A percentile compares a stretch with the other conserved stretches of the same genome.
Conservation (phyloP, 805 yeast genomes). For the Kluyveromyces dobzhanskii region DNA sequence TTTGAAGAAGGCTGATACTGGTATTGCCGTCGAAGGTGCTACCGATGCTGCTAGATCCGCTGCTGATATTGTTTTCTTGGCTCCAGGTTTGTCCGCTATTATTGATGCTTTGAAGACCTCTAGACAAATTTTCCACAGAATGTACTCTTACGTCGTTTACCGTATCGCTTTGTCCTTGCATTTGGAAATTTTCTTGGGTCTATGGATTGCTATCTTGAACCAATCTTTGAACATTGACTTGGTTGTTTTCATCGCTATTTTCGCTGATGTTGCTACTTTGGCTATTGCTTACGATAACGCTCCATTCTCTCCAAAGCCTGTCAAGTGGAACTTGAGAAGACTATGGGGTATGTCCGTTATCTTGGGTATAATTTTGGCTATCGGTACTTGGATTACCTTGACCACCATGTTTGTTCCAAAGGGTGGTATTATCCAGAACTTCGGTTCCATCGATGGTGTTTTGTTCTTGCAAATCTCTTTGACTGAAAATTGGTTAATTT, state of each 20-base stretch:
- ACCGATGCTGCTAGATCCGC: conserved; percentile 97
- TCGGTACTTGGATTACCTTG: conserved; percentile 91
- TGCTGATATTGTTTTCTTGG: conserved; percentile 91
- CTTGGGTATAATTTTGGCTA: conserved; percentile 77
- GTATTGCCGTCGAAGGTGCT: conserved; percentile 98
- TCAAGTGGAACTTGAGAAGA: conserved; percentile 95
- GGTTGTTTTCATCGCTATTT: conserved; percentile 93
- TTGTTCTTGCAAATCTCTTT: conserved; percentile 88
- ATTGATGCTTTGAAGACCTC: conserved; percentile 93
- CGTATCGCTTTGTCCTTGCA: conserved; percentile 94
- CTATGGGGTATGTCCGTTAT: conserved; percentile 94
- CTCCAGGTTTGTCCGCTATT: conserved; percentile 92
- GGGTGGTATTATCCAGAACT: conserved; percentile 95
- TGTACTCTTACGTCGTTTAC: conserved; percentile 97
- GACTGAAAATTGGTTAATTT: conserved; percentile 96
- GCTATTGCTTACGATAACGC: conserved; percentile 97
- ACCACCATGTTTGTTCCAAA: conserved; percentile 85
- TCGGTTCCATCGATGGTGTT: conserved; percentile 90
- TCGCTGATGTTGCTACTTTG: conserved; percentile 94
- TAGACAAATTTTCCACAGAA: conserved; percentile 97
- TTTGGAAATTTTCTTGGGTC: conserved; percentile 89
- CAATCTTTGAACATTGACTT: conserved; percentile 79
- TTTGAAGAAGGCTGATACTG: conserved; percentile 89
- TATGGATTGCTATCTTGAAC: conserved; percentile 94
- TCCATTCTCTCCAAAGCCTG: conserved; percentile 88